phyloP scores from a whole-genome alignment of 225 moss, liverwort and hornwort genomes.

The Ulota crispa region DNA sequence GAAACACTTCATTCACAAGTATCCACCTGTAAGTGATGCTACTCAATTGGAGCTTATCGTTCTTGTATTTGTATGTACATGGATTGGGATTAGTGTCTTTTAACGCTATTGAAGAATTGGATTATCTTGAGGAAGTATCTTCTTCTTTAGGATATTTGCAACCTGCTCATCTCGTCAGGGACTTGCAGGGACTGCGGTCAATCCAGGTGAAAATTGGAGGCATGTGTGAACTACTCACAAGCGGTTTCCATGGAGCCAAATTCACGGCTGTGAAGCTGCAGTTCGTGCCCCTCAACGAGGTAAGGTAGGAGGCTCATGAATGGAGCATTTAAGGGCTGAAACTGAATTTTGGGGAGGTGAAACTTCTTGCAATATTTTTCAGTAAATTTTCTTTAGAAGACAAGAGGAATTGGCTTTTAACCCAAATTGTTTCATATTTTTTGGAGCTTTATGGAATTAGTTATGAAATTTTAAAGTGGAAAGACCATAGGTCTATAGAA shows the following conservation, averaged over 20 bases:
- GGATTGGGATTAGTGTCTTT: neutral
- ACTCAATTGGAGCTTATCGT: neutral
- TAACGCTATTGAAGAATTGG: neutral
- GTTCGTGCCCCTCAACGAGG: constrained; percentile 54
- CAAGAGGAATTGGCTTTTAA: too few species aligned
- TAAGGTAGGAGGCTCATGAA: too few species aligned
- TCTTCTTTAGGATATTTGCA: neutral
- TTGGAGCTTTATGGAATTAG: too few species aligned
- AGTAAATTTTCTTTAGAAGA: too few species aligned
- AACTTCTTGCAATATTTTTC: too few species aligned
- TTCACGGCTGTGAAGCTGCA: constrained; percentile 56
- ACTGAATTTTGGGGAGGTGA: too few species aligned
- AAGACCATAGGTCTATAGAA: too few species aligned
- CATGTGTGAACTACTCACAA: constrained; percentile 31
- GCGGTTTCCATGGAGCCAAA: constrained; percentile 58
- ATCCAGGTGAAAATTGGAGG: constrained; percentile 54
- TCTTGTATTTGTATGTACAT: neutral
- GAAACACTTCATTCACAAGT: constrained; percentile 52
- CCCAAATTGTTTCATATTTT: too few species aligned
- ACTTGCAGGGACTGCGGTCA: constrained; percentile 54
- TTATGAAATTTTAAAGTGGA: too few species aligned
- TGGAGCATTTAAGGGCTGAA: too few species aligned
- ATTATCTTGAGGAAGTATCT: neutral
- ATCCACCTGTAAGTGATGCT: constrained; percentile 58
- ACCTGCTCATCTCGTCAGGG: neutral